Percentiles rank a stretch among this genome's conserved stretches.
Conservation (phyloP, 1,284 basidiomycete genomes). For the Pterulicium gracile region DNA sequence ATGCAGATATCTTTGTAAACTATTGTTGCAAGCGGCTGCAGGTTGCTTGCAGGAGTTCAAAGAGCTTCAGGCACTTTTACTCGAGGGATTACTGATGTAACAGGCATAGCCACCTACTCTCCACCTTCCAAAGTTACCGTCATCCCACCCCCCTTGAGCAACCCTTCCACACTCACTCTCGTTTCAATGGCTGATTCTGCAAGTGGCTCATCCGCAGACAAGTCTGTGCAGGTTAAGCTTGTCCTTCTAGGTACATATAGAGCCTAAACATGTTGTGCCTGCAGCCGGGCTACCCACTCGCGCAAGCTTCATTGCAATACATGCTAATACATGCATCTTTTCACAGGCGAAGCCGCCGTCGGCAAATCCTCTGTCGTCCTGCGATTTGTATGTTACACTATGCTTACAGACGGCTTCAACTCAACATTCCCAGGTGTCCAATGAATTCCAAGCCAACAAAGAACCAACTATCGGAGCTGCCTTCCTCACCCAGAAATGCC, state of each 20-base stretch:
- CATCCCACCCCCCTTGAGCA: constrained; percentile 11
- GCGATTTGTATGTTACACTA: constrained; percentile 69
- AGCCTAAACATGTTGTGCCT: constrained; percentile 1
- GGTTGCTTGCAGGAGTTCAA: too few relatives aligned
- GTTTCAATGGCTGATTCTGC: constrained; percentile 55
- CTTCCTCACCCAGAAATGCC: constrained; percentile 87
- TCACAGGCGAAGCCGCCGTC: constrained; percentile 90
- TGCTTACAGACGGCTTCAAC: constrained; percentile 9
- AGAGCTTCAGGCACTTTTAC: too few relatives aligned
- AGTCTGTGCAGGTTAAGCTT: constrained; percentile 86
- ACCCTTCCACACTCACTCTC: constrained; percentile 12
- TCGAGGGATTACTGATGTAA: too few relatives aligned
- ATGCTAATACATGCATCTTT: constrained; percentile 7
- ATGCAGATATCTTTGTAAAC: constrained; percentile 12
- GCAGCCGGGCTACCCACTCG: constrained; percentile 5
- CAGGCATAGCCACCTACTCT: constrained; percentile 12
- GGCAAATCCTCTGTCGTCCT: constrained; percentile 99
- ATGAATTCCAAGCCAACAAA: constrained; percentile 95
- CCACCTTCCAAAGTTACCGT: constrained; percentile 11
- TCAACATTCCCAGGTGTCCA: constrained; percentile 53
- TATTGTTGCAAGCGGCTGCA: too few relatives aligned
- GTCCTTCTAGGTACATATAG: constrained; percentile 67
- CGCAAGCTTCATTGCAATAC: too few relatives aligned
- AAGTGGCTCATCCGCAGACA: constrained; percentile 56
- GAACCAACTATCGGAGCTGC: constrained; percentile 98